Conservation (phyloP, 2,329 filamentous ascomycete species). For the Hypocrella siamensis region DNA sequence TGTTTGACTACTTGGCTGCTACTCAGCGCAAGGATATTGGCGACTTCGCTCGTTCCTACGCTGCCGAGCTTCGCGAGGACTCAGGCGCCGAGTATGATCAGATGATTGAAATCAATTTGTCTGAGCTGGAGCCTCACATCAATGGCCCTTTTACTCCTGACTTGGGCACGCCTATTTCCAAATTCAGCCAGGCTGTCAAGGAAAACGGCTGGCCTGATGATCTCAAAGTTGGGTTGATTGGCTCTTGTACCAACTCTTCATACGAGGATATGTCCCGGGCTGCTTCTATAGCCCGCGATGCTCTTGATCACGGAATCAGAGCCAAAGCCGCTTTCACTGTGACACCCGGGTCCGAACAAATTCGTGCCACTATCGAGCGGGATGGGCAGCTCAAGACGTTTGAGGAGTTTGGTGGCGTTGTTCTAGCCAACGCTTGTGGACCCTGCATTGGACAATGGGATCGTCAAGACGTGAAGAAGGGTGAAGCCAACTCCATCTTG, state of each 20-base stretch:
- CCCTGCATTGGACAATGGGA: constrained; percentile 95
- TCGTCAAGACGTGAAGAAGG: constrained; percentile 84
- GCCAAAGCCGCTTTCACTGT: constrained; percentile 87
- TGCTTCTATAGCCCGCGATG: constrained; percentile 81
- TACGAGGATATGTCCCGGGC: constrained; percentile 86
- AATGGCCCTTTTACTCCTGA: constrained; percentile 99
- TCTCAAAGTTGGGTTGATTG: constrained; percentile 91
- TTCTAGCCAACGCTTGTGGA: constrained; percentile 89
- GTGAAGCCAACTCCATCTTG: constrained; percentile 87
- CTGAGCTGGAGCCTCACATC: constrained; percentile 90
- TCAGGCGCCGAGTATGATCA: constrained; percentile 90
- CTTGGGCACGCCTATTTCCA: constrained; percentile 92
- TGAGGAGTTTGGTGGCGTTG: constrained; percentile 88
- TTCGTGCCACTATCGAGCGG: constrained; percentile 79
- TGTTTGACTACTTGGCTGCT: constrained; percentile 87
- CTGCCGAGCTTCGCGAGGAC: constrained; percentile 73
- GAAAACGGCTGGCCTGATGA: constrained; percentile 93
- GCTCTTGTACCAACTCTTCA: constrained; percentile 89
- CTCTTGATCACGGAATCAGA: constrained; percentile 84
- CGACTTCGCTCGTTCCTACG: constrained; percentile 74
- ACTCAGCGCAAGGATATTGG: constrained; percentile 87
- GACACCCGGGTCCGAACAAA: constrained; percentile 93
- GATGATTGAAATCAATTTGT: constrained; percentile 89
- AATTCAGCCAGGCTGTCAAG: constrained; percentile 90
- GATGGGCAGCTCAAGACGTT: constrained; percentile 89